Conservation (phyloP, 129 eudicot species). For the Dittrichia graveolens region DNA sequence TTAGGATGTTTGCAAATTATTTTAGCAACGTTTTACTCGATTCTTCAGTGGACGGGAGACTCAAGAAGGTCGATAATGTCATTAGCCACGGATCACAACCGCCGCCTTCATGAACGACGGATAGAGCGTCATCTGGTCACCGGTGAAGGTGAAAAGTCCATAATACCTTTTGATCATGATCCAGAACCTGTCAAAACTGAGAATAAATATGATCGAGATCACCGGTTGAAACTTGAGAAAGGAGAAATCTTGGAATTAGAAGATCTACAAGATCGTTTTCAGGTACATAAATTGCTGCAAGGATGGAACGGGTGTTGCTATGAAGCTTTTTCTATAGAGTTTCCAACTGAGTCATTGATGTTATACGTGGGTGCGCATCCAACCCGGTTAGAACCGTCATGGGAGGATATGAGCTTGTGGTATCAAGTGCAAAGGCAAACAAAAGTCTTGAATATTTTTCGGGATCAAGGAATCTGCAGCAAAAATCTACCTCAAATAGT, state of each 20-base stretch:
- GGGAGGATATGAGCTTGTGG: slow-evolving; percentile 94
- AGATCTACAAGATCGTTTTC: slow-evolving; percentile 61
- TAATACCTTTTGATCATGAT: slow-evolving; percentile 31
- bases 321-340: slow-evolving; percentile 50
- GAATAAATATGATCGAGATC: slow-evolving; percentile 36
- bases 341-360: slow-evolving; percentile 50
- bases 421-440: slow-evolving; percentile 95
- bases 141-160: slow-evolving; percentile 37
- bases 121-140: slow-evolving; percentile 44
- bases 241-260: slow-evolving; percentile 68
- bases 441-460: slow-evolving; percentile 70
- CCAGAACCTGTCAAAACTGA: slow-evolving; percentile 38
- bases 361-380: slow-evolving; percentile 82
- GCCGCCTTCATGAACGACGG: slow-evolving; percentile 72
- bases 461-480: slow-evolving; percentile 66
- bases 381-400: slow-evolving; percentile 75
- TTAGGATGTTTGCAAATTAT: slow-evolving; percentile 72
- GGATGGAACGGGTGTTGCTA: slow-evolving; percentile 59
- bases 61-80: slow-evolving; percentile 64
- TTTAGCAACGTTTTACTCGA: slow-evolving; percentile 66
- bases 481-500: slow-evolving; percentile 71
- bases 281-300: slow-evolving; percentile 46
- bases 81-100: slow-evolving; percentile 68
- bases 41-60: slow-evolving; percentile 63
- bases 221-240: slow-evolving; percentile 54